Base-by-base conservation (phyloP, 805 yeast species). In the Ogataea salicorniae region DNA sequence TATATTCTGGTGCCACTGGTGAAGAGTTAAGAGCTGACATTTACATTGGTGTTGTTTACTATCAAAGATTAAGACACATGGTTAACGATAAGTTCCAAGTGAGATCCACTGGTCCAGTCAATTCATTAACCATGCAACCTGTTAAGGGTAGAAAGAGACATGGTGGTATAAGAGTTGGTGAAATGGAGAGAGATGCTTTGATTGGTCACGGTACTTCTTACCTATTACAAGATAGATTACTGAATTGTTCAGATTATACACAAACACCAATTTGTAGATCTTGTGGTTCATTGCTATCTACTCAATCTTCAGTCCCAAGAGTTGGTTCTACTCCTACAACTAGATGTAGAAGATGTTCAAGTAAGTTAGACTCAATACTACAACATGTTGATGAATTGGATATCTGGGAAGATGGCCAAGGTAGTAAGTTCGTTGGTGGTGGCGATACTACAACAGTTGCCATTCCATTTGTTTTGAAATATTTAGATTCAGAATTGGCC, bases 101-200 rank as follows among this genome's bases (percentile, higher is more conserved):
- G 45, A 86, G 99, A 73, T 88, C 97, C 5, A 94, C 99, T 16
- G 99, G 99, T 64, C 98, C 98, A 6, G 98, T 94, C 26, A 92
- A 92, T 70, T 81, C 94, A 35, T 78, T 94, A 66, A 94, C 98
- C 16, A 90, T 92, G 97, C 99, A 94, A 77, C 99, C 99, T 37
- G 99, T 94, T 47, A 94, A 94, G 74, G 99, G 99, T 62, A 85
- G 99, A 74, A 94, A 94, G 83, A 83, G 98, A 74, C 83, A 86
- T 56, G 99, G 99, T 72, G 99, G 99, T 85, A 94, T 94, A 59
- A 95, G 99, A 78, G 95, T 94, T 37, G 99, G 99, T 68, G 99
- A 94, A 70, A 94, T 94, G 99, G 99, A 94, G 73, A 87, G 99
- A 73, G 99, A 94, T 78, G 99, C 99, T 2, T 75, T 94, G 60